A percentile compares a stretch with the other conserved stretches of the same genome.
These are phyloP conservation scores for Alternaria sp. DNA, from an alignment of 2,329 filamentous ascomycete genomes.

Conservation along the genomic window DNA sequence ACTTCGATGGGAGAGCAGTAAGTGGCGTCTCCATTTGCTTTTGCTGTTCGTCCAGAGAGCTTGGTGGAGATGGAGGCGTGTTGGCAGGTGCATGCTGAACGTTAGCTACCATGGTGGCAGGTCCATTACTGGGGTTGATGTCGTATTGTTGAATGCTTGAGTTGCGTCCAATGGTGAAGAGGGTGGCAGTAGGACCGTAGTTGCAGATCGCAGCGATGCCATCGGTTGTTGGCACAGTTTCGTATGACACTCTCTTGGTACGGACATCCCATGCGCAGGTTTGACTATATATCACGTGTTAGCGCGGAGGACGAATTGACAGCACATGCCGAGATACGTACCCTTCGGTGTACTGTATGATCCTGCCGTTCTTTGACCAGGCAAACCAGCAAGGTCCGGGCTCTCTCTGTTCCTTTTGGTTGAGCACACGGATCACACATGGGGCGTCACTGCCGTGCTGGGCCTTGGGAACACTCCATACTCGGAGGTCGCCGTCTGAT, in stretches of 20 bases:
- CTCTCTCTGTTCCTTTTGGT: slow-evolving; percentile 74
- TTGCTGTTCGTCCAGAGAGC: slow-evolving; percentile 75
- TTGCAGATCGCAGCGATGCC: slow-evolving; percentile 82
- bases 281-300: slow-evolving; percentile 61
- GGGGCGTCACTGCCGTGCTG: slow-evolving; percentile 73
- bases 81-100: slow-evolving; percentile 84
- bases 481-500: slow-evolving; percentile 86
- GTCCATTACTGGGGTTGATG: slow-evolving; percentile 70
- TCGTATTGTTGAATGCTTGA: slow-evolving; percentile 96
- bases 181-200: slow-evolving; percentile 85
- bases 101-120: slow-evolving; percentile 79
- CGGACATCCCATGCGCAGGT: slow-evolving; percentile 96
- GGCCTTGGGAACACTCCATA: slow-evolving; percentile 94
- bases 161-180: slow-evolving; percentile 89
- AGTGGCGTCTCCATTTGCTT: slow-evolving; percentile 49
- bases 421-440: slow-evolving; percentile 87
- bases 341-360: slow-evolving; percentile 91
- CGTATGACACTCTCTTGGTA: slow-evolving; percentile 95
- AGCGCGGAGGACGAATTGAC: slow-evolving; percentile 18
- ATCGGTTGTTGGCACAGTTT: slow-evolving; percentile 83
- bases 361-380: slow-evolving; percentile 97
- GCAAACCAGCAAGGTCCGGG: slow-evolving; percentile 91
- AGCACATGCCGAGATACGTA: slow-evolving; percentile 58
- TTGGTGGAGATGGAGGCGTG: slow-evolving; percentile 80
- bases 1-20: slow-evolving; percentile 37